Base-by-base conservation (phyloP, 352 stramenopile species). In the Globisporangium middletonii region DNA sequence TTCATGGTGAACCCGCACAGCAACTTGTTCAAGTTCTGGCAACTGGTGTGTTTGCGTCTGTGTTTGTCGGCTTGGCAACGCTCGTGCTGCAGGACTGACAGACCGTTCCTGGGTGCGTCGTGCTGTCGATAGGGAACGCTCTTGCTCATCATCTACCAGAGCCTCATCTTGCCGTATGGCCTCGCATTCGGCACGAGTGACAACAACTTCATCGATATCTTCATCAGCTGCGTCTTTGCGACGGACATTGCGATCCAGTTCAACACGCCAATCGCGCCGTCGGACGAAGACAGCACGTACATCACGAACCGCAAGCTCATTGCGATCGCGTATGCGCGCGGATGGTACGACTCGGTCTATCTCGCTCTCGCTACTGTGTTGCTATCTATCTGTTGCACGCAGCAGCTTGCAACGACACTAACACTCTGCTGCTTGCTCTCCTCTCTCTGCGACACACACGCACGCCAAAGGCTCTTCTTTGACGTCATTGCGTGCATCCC, bases 61-160 rank as follows among this genome's bases (percentile, higher is more conserved):
- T 28, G 1, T 50, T 18, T 6, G n/a, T 28, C 4, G 19, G 27
- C 6, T 28, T 35, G 33, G 33, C 7, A 38, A n/a, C 19, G 52
- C 33, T 38, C 23, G 6, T 18, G 33, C 33, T 12, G 33, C 12
- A 9, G 9, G 33, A 12, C 33, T 38, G 33, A 38, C 33, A 38
- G 30, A 4, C 3, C 3, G 33, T 38, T 7, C 7, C 33, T 38
- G 23, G 23, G 23, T 23, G 23, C 23, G 23, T 23, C 23, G 30
- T 19, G 33, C 18, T 5, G 48, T n/a, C 35, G 54, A 30, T 50
- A 90, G 80, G 57, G 69, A 4, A 92, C 83, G 9, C 65, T 92
- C 16, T 16, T 83, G 27, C 71, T 91, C 27, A 89, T 92, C 55
- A 75, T 92, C 13, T 89, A 92, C 50, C 83, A 92, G 60, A 89